Evolutionary conservation across 768 basidiomycete genomes (phyloP).

Genomic region (Boletellus emodensis): DNA sequence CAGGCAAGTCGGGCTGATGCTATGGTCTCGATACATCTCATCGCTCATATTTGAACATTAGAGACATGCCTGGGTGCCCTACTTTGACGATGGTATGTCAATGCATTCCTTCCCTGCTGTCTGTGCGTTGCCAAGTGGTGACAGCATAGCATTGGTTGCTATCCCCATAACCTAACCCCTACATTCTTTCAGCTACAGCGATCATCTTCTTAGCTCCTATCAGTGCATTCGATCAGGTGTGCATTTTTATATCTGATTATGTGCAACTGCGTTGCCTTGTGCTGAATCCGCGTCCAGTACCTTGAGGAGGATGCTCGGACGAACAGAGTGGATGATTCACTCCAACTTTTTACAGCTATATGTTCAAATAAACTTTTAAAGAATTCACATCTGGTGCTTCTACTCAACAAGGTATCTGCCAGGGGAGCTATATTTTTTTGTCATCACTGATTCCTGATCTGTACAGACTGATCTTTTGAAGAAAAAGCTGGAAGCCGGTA

Average conservation of each 20-base stretch:
- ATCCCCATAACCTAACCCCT: slow-evolving; percentile 9
- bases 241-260: slow-evolving; percentile 6
- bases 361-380: slow-evolving; percentile 73
- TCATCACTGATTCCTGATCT: slow-evolving; percentile 7
- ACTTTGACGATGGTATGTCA: slow-evolving; percentile 74
- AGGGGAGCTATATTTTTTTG: slow-evolving; percentile 2
- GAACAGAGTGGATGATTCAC: slow-evolving; percentile 78
- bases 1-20: slow-evolving; percentile 42
- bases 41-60: slow-evolving; percentile 27
- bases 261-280: slow-evolving; percentile 12
- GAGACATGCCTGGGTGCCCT: slow-evolving; percentile 81
- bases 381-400: slow-evolving; percentile 66
- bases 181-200: slow-evolving; percentile 54
- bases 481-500: slow-evolving; percentile 64
- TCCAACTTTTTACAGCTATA: slow-evolving; percentile 71
- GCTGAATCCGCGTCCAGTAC: slow-evolving; percentile 44
- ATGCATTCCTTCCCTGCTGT: slow-evolving; percentile 3
- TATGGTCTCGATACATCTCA: slow-evolving; percentile 13
- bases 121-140: slow-evolving; percentile 10
- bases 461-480: slow-evolving; percentile 65
- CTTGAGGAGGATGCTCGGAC: slow-evolving; percentile 77
- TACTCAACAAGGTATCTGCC: slow-evolving; percentile 67
- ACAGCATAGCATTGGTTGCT: slow-evolving; percentile 16
- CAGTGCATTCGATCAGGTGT: slow-evolving; percentile 82
- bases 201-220: slow-evolving; percentile 86